Evolutionary conservation across 495 filamentous ascomycete species (phyloP), one percentile per base, ranked within the genome.

Genomic region (Penicillium taxi): DNA sequence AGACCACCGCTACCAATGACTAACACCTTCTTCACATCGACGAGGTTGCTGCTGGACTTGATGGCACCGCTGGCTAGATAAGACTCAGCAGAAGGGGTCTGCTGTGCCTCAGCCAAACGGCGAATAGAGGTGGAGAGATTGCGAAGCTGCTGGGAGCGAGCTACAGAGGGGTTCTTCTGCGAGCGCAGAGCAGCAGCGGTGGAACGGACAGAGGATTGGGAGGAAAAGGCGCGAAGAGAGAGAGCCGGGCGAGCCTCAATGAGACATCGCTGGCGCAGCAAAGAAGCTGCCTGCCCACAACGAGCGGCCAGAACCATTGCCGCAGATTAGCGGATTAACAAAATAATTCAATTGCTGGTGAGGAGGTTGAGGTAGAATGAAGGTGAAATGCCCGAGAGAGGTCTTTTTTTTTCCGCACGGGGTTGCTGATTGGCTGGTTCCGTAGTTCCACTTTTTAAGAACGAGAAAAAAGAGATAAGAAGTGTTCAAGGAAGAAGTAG

Each of bases 1-100:
- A 96, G 67, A 47, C 90, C 90, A 58, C 90, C 90, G 63, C 82
- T 88, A 34, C 90, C 90, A 45, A 96, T 81, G 21, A 96, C 82
- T 13, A 96, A 71, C 5, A 94, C 87, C 67, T 96, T 96, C 71
- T 94, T 93, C 17, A 98, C 91, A 66, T 95, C 80, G 27, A 96
- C 81, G 31, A 83, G 59, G 48, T 87, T 73, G 42, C 66, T 72
- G 29, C 77, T 81, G 16, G 74, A 66, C 50, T 81, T 81, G 44
- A 96, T 77, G 32, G 76, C 82, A 37, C 87, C 89, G 61, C 86
- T 94, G 34, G 81, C 74, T 37, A 96, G 69, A 59, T 94, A 94
- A 33, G 89, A 84, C 53, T 90, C 80, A 13, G 89, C 81, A 50
- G 84, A 82, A 21, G 88, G 90, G 26, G 86, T 80, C 45, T 72